Evolutionary conservation across 305 asterid genomes (phyloP), one percentile per base, ranked within the genome.

Genomic region (Caryopteris hybrid): DNA sequence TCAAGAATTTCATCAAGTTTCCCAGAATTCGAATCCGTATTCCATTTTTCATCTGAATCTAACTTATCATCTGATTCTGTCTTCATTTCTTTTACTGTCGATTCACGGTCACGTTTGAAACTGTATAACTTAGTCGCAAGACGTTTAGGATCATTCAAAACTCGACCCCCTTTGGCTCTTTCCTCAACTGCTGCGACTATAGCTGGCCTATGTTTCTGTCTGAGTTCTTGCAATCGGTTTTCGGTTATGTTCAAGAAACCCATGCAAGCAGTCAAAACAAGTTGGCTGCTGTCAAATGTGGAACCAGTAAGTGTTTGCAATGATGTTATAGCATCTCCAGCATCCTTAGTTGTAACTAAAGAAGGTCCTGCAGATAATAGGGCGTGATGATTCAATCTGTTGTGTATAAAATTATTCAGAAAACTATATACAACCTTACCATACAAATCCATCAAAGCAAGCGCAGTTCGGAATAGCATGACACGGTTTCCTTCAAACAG

Each of bases 211-310:
- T 91, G 96, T 80, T 82, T 86, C 52, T 84, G 81, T 76, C 97
- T 88, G 46, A 86, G 79, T 71, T 72, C 85, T 69, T 79, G 80
- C 74, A 91, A 74, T 76, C 81, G 82, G 22, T 82, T 86, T 80
- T 91, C 97, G 4, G 89, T 88, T 45, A 88, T 75, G 46, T 61
- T 85, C 79, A 81, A 73, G 82, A 82, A 91, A 58, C 96, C 92
- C 86, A 86, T 88, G 79, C 97, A 86, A 64, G 97, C 97, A 70
- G 93, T 88, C 86, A 91, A 81, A 59, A 91, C 96, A 69, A 91
- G 97, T 79, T 88, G 97, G 79, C 97, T 91, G 82, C 97, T 88
- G 60, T 91, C 97, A 69, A 91, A 91, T 46, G 97, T 91, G 66
- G 96, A 91, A 42, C 92, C 88, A 70, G 88, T 68, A 46, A 91